These are phyloP conservation scores for Ceriops decandra DNA, from an alignment of 345 rosid species.

Conservation along the genomic window DNA sequence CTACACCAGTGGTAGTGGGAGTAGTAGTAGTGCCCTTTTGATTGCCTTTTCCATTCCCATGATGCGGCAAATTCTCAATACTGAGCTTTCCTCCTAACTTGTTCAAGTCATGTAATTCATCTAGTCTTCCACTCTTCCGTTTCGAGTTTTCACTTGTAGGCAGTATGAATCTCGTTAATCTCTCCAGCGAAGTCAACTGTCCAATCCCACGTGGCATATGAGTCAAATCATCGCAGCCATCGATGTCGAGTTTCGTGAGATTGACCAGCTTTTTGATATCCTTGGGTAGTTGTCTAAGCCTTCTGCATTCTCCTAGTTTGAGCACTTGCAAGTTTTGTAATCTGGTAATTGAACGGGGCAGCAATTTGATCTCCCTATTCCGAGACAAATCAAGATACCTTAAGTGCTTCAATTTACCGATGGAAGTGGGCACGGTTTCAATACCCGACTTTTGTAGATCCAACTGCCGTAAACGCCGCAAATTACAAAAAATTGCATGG, in stretches of 20 bases:
- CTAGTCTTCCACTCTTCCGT: no score
- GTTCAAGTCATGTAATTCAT: no score
- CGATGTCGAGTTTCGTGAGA: conserved; percentile 3
- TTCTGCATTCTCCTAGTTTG: background rate
- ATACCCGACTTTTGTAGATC: background rate
- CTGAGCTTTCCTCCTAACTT: no score
- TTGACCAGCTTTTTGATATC: conserved; percentile 5
- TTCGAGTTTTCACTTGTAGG: no score
- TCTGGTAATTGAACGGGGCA: no score
- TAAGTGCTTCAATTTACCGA: conserved; percentile 20
- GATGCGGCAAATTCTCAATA: no score
- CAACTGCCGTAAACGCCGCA: conserved; percentile 12
- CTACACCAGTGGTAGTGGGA: no score
- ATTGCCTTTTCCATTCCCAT: no score
- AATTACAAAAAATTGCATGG: background rate
- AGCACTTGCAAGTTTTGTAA: conserved; percentile 19
- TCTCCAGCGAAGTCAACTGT: no score
- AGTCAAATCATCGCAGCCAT: background rate
- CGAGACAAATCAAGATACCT: conserved; percentile 11
- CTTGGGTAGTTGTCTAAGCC: conserved; percentile 3
- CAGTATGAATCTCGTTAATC: no score
- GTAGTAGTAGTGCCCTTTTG: no score
- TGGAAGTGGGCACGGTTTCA: conserved; percentile 14
- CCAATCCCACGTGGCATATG: no score
- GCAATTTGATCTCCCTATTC: background rate